phyloP scores from a whole-genome alignment of 2,329 filamentous ascomycete species.

The Coniochaeta sp. region DNA sequence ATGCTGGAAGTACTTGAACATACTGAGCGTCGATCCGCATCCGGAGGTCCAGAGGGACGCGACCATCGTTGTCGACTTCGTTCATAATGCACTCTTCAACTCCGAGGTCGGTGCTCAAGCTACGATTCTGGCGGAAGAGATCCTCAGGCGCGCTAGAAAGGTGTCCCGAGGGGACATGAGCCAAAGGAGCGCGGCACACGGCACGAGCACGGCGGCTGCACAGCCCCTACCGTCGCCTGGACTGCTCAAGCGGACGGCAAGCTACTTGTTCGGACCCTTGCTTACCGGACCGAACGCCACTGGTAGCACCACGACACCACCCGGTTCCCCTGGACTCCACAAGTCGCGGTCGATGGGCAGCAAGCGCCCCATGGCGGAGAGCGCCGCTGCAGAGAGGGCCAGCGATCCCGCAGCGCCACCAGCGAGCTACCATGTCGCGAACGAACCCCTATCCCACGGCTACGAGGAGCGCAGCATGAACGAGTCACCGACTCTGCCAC shows the following conservation, averaged over 20 bases:
- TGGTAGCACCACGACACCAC: constrained; percentile 20
- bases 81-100: constrained; percentile 70
- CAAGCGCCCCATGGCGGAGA: constrained; percentile 19
- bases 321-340: constrained; percentile 23
- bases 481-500: constrained; percentile 58
- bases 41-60: constrained; percentile 87
- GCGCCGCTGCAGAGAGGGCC: constrained; percentile 20
- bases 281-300: constrained; percentile 41
- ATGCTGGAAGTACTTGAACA: constrained; percentile 88
- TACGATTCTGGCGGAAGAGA: constrained; percentile 67
- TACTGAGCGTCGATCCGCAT: constrained; percentile 88
- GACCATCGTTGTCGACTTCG: constrained; percentile 75
- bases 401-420: constrained; percentile 51
- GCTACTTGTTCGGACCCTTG: constrained; percentile 54
- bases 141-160: constrained; percentile 45
- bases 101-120: constrained; percentile 69
- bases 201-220: constrained; percentile 24
- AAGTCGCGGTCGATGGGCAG: constrained; percentile 30
- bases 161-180: constrained; percentile 33
- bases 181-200: constrained; percentile 35
- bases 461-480: constrained; percentile 58
- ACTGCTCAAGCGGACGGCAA: constrained; percentile 56
- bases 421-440: constrained; percentile 68
- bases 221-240: constrained; percentile 49
- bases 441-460: constrained; percentile 71